Base-by-base conservation (phyloP, 192 early-diverging fungal genomes). In the Piromyces sp. region DNA sequence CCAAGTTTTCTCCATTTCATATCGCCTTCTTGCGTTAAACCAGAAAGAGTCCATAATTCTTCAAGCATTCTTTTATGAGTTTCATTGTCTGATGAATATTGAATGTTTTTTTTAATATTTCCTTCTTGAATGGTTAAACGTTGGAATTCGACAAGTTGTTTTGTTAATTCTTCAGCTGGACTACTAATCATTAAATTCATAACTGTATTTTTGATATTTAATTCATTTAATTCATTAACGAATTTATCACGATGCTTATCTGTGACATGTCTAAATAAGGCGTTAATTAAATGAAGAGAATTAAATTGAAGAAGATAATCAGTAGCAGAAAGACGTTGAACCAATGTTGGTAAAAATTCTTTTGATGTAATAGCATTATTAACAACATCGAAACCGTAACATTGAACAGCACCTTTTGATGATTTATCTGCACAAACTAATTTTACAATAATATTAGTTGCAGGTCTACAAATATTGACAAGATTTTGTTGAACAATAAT, bases 381-480 rank as follows among this genome's bases (percentile, higher is more conserved):
- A 68, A 93, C 83, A 28, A 87, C 84, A 83, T 89, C 85, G 38
- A 89, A 91, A 2, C 89, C 88, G 80, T 89, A 88, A 82, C 85
- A 87, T 33, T 88, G 84, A 19, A 83, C 79, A 13, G 85, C 38
- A 80, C 86, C 79, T 30, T 84, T 85, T 19, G 29, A 36, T 80
- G 87, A 83, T 81, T 81, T 84, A 80, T 87, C 86, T 19, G 89
- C 86, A 30, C 82, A 83, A 3, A 90, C 88, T 17, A 93, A 82
- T 82, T 93, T 92, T 80, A 92, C 91, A 30, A 94, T 85, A 36
- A 94, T 89, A 0, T 91, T 91, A 0, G 92, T 93, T 5, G 93
- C 92, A 17, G 93, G 93, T 5, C 93, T 85, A 81, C 91, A 89
- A 81, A 94, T 90, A 68, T 91, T 94, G 13, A 92, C 91, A 19